Base-by-base conservation (phyloP, 345 rosid genomes). In the Punica granatum region DNA sequence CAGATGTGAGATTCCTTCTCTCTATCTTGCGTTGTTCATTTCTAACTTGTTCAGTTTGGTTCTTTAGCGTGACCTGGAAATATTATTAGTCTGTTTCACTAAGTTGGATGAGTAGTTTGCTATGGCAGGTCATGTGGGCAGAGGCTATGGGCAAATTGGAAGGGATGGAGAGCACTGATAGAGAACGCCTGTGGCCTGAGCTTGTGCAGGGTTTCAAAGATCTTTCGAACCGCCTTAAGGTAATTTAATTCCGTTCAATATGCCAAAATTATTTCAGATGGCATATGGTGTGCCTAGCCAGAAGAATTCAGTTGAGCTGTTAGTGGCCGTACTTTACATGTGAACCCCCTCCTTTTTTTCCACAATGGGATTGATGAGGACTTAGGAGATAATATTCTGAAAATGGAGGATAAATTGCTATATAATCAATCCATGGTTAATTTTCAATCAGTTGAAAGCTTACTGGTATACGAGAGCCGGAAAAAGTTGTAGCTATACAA, bases 151-250 rank as follows among this genome's bases (percentile, higher is more conserved):
- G 84, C 32, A 94, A 92, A 75, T 84, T 94, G 63, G 98, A 92
- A 80, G 97, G 98, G 37, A 92, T 94, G 99, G 97, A 92, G 71
- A 85, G 89, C 64, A 67, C 81, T 23, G 96, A 92, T 65, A 78
- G 99, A 43, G 99, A 91, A 76, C 95, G 99, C 56, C 77, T 94
- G 46, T 94, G 98, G 97, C 98, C 99, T 72, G 96, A 94, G 80
- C 99, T 92, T 82, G 92, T 89, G 73, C 92, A 84, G 64, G 98
- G 98, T 69, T 91, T 94, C 73, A 94, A 89, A 79, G 96, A 94
- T 82, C 96, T 91, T 67, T 91, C 99, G 3, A 81, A 82, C 49
- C 98, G 98, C 30, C 85, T 94, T 49, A 86, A 91, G 93, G 98
- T 94, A 48, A 69, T 72, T 51, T 53, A 4, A 66, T 28, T n/a